Percentiles rank a stretch among this genome's conserved stretches.
Conservation (phyloP, 192 early-diverging fungal species). For the Coemansia sp. region DNA sequence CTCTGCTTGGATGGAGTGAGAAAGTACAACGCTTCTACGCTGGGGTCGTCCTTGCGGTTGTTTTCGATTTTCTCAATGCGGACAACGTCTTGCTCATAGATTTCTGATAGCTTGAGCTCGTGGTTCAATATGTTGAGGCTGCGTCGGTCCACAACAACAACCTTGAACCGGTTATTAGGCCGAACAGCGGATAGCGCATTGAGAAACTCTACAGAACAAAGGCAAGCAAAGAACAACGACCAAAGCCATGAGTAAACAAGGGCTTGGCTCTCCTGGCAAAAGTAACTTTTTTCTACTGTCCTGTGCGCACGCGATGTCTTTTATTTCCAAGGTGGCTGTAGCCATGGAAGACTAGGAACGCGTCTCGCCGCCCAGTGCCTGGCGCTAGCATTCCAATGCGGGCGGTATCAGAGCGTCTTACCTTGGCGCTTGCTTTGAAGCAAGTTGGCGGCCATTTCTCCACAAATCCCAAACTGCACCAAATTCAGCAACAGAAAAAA, state of each 20-base stretch:
- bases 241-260: conserved; percentile 5
- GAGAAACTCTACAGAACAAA: conserved; percentile 41
- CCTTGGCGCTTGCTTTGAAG: conserved; percentile 46
- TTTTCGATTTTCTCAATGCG: conserved; percentile 53
- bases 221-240: neutral
- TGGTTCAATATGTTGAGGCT: conserved; percentile 46
- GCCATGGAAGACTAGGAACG: neutral
- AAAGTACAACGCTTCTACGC: conserved; percentile 54
- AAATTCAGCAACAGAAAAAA: neutral
- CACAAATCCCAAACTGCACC: neutral
- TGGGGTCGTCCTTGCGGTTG: conserved; percentile 39
- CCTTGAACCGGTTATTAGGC: conserved; percentile 48
- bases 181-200: conserved; percentile 50
- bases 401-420: neutral
- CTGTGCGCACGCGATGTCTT: neutral
- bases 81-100: conserved; percentile 47
- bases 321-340: neutral
- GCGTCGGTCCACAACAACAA: conserved; percentile 50
- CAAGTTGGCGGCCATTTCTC: conserved; percentile 36
- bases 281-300: neutral
- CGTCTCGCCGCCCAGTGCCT: neutral
- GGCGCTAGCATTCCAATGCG: neutral
- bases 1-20: conserved; percentile 49
- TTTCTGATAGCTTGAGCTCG: conserved; percentile 40
- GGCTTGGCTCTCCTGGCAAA: neutral